phyloP scores from a whole-genome alignment of 257 asterid genomes.

The Primulina eburnea region DNA sequence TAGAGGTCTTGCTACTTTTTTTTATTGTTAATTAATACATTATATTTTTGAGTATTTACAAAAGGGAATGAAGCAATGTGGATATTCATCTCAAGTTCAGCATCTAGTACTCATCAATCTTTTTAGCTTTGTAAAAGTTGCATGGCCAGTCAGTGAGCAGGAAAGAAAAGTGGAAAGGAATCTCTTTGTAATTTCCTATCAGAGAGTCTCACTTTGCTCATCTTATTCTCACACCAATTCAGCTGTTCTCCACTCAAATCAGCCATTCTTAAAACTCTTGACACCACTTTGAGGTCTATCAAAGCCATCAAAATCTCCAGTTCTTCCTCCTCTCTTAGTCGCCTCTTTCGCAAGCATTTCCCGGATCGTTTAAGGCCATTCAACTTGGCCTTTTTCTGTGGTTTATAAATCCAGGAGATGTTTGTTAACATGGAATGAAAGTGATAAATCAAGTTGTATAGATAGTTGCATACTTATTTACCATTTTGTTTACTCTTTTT shows the following conservation, averaged over 20 bases:
- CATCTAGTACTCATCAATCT: conserved; percentile 46
- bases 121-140: background rate
- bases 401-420: background rate
- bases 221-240: conserved; percentile 92
- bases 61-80: conserved; percentile 18
- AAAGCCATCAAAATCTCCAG: conserved; percentile 68
- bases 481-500: conserved; percentile 50
- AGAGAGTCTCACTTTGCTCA: conserved; percentile 74
- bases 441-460: background rate
- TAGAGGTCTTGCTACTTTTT: too few species aligned
- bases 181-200: conserved; percentile 82
- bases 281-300: conserved; percentile 74
- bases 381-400: conserved; percentile 65
- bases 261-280: conserved; percentile 77
- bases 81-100: conserved; percentile 34
- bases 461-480: too few species aligned
- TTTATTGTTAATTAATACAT: too few species aligned
- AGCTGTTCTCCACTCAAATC: conserved; percentile 66
- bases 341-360: conserved; percentile 50
- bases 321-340: conserved; percentile 47
- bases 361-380: conserved; percentile 56
- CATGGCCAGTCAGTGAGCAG: conserved; percentile 50
- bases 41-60: background rate
- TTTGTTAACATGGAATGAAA: background rate
- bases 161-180: conserved; percentile 85